Evolutionary conservation across 441 rosid genomes (phyloP).

Genomic region (Mallotus repandus): DNA sequence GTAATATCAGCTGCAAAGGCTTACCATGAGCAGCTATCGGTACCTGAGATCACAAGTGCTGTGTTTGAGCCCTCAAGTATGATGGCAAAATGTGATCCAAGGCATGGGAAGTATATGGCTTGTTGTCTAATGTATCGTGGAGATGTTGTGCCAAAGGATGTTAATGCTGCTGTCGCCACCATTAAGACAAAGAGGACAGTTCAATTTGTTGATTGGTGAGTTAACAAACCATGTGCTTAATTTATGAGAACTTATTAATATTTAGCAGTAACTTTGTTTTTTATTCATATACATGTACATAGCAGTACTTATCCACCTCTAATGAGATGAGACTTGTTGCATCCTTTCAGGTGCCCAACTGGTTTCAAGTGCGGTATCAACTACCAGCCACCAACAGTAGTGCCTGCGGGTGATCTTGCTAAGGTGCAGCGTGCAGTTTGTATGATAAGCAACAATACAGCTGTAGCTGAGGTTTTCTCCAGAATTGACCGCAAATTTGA

Average conservation of each 20-base stretch:
- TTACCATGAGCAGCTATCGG: slow-evolving; percentile 73
- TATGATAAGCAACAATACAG: slow-evolving; percentile 91
- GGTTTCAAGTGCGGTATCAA: slow-evolving; percentile 90
- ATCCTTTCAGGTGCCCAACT: slow-evolving; percentile 70
- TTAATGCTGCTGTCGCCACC: slow-evolving; percentile 69
- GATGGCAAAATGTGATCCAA: slow-evolving; percentile 91
- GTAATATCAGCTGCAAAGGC: slow-evolving; percentile 85
- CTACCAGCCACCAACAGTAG: slow-evolving; percentile 90
- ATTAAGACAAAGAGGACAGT: slow-evolving; percentile 75
- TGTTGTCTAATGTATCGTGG: slow-evolving; percentile 88
- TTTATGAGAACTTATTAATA: neutral
- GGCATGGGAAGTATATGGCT: slow-evolving; percentile 84
- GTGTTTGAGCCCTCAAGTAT: slow-evolving; percentile 78
- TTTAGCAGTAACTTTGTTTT: neutral
- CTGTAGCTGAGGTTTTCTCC: slow-evolving; percentile 81
- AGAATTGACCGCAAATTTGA: slow-evolving; percentile 79
- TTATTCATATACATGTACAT: too few species aligned
- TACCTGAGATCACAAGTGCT: slow-evolving; percentile 74
- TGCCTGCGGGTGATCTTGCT: slow-evolving; percentile 79
- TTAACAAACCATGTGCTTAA: slow-evolving; percentile 11
- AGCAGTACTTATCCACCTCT: too few species aligned
- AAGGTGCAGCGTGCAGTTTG: slow-evolving; percentile 84
- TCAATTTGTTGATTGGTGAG: slow-evolving; percentile 88
- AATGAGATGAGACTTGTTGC: neutral
- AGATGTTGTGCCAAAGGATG: slow-evolving; percentile 82